These are phyloP conservation scores for Neophaeococcomyces mojaviensis DNA, from an alignment of 2,329 filamentous ascomycete species.

Conservation along the genomic window DNA sequence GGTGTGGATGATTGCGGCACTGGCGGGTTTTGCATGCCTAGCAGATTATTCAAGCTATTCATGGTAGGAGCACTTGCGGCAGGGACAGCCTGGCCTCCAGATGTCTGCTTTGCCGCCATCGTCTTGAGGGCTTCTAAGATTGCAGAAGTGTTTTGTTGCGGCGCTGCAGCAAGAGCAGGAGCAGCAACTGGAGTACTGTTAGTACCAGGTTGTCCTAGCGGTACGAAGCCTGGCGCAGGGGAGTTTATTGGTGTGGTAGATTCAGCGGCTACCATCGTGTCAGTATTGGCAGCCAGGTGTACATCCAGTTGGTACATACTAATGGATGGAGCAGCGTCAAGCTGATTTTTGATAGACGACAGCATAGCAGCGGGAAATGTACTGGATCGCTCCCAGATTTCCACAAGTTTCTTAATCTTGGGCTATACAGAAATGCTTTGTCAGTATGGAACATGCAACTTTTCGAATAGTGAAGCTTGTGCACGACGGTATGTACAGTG, in stretches of 20 bases:
- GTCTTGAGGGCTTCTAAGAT: slow-evolving; percentile 75
- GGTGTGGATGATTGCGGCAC: slow-evolving; percentile 30
- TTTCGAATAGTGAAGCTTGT: neutral
- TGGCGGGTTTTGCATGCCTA: slow-evolving; percentile 40
- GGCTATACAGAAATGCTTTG: slow-evolving; percentile 56
- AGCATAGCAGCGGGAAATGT: slow-evolving; percentile 82
- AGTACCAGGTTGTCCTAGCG: slow-evolving; percentile 28
- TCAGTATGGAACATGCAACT: slow-evolving; percentile 1
- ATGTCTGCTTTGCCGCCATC: slow-evolving; percentile 65
- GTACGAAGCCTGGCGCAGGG: slow-evolving; percentile 38
- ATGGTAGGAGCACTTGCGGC: slow-evolving; percentile 29
- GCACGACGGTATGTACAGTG: neutral
- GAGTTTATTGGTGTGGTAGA: slow-evolving; percentile 63
- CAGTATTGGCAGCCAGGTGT: neutral
- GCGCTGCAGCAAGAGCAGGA: slow-evolving; percentile 20
- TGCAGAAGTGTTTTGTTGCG: slow-evolving; percentile 50
- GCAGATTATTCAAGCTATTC: slow-evolving; percentile 40
- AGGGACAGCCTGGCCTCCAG: slow-evolving; percentile 39
- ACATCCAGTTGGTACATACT: slow-evolving; percentile 50
- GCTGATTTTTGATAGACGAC: slow-evolving; percentile 67
- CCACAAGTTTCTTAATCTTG: slow-evolving; percentile 89
- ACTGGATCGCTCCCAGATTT: slow-evolving; percentile 94
- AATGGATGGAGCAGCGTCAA: slow-evolving; percentile 48
- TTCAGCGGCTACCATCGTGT: slow-evolving; percentile 41
- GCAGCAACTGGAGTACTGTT: slow-evolving; percentile 13